These are phyloP conservation scores for Adiantum capillusveneris DNA, from an alignment of 75 land plant species.

Conservation along the genomic window DNA sequence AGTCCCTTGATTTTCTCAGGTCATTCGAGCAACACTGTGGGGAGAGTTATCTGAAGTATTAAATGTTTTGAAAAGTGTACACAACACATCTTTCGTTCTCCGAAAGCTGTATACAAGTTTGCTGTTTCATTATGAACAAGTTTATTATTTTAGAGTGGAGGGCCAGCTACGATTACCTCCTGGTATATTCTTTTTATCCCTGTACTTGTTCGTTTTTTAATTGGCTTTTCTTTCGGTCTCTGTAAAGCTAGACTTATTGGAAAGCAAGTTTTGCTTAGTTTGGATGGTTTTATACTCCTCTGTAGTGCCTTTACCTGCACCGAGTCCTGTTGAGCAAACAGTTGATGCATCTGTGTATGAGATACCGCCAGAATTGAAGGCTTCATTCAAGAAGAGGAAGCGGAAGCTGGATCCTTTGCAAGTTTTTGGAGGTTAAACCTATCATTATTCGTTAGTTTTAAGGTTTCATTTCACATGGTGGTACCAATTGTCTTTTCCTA, in stretches of 20 bases:
- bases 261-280: background rate
- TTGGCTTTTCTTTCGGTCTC: too few species aligned
- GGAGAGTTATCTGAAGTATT: conserved; percentile 23
- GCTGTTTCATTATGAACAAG: conserved; percentile 75
- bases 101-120: conserved; percentile 71
- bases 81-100: conserved; percentile 73
- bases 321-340: conserved; percentile 6
- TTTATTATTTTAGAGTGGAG: conserved; percentile 56
- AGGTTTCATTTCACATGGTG: too few species aligned
- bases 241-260: background rate
- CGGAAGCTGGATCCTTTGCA: conserved; percentile 11
- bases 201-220: background rate
- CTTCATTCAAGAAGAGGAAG: conserved; percentile 7
- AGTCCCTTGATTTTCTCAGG: conserved; percentile 13
- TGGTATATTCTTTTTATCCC: conserved; percentile 27
- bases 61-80: conserved; percentile 10
- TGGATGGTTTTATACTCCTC: background rate
- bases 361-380: background rate
- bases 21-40: conserved; percentile 25
- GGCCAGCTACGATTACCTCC: conserved; percentile 36
- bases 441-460: background rate
- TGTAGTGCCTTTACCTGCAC: conserved; percentile 31
- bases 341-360: conserved; percentile 2
- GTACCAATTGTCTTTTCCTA: background rate
- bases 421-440: conserved; percentile 12